Conservation (phyloP, 352 stramenopile species). For the Labyrinthula sp. region DNA sequence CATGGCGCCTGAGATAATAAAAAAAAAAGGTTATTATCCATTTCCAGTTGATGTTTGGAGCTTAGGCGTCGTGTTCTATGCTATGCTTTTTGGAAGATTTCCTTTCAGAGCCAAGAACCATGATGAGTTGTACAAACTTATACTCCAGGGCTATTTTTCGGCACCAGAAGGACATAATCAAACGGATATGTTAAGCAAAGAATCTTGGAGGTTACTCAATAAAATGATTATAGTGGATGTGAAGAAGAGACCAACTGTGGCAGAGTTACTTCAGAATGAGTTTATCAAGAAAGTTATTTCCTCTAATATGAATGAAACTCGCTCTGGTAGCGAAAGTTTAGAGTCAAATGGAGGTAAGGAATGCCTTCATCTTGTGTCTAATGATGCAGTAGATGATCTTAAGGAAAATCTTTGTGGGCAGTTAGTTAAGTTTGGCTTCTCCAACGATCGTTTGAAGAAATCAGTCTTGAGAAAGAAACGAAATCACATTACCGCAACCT, state of each 20-base stretch:
- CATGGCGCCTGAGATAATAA: constrained; percentile 72
- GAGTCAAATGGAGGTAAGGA: no score
- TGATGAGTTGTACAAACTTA: constrained; percentile 34
- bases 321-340: no score
- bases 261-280: constrained; percentile 3
- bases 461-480: constrained; percentile 9
- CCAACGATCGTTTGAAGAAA: constrained; percentile 4
- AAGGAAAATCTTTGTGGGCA: constrained; percentile 18
- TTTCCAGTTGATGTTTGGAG: constrained; percentile 68
- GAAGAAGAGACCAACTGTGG: constrained; percentile 6
- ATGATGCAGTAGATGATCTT: constrained; percentile 27
- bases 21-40: constrained; percentile 58
- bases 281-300: neutral
- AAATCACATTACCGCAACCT: constrained; percentile 27
- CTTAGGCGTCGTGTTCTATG: constrained; percentile 61
- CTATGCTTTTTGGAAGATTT: constrained; percentile 52
- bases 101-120: constrained; percentile 46
- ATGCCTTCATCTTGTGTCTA: constrained; percentile 26
- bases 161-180: constrained; percentile 33
- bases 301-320: constrained; percentile 4
- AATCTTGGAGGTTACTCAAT: constrained; percentile 25
- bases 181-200: constrained; percentile 11
- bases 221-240: constrained; percentile 27
- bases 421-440: constrained; percentile 27
- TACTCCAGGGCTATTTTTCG: constrained; percentile 23